Evolutionary conservation across 202 grass and related monocot genomes (phyloP).

Genomic region (Cymbopogon flexuosus): DNA sequence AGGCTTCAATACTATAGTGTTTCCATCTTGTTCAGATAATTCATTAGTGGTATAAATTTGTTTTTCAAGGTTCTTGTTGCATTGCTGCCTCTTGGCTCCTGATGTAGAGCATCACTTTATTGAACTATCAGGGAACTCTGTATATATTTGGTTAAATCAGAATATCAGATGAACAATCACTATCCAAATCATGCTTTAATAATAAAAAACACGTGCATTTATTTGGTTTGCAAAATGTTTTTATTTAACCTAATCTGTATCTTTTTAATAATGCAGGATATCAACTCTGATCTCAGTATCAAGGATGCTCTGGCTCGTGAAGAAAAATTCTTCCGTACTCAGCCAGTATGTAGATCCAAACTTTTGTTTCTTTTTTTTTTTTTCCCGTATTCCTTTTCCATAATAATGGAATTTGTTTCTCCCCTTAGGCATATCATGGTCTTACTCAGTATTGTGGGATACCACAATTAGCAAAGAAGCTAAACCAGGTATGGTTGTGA

Average conservation of each 20-base stretch:
- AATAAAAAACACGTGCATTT: background rate
- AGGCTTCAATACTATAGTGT: background rate
- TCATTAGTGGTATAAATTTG: background rate
- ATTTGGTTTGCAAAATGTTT: background rate
- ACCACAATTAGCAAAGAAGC: conserved; percentile 92
- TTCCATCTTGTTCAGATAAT: background rate
- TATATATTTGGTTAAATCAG: background rate
- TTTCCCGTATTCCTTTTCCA: conserved; percentile 3
- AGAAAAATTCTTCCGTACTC: conserved; percentile 78
- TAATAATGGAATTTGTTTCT: conserved; percentile 7
- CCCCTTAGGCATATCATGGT: conserved; percentile 80
- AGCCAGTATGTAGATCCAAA: conserved; percentile 49
- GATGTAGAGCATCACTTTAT: background rate
- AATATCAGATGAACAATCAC: background rate
- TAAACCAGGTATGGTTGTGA: conserved; percentile 65
- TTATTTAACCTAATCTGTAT: conserved; percentile 11
- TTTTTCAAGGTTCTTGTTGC: background rate
- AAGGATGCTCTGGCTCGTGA: conserved; percentile 83
- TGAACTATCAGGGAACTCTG: background rate
- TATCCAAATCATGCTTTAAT: background rate
- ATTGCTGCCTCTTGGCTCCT: background rate
- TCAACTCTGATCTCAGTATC: conserved; percentile 81
- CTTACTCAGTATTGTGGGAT: conserved; percentile 89
- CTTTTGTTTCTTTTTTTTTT: background rate
- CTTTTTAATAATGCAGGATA: conserved; percentile 61